Conservation (phyloP, 2,329 filamentous ascomycete genomes). For the Chaetomiaceae sp. region DNA sequence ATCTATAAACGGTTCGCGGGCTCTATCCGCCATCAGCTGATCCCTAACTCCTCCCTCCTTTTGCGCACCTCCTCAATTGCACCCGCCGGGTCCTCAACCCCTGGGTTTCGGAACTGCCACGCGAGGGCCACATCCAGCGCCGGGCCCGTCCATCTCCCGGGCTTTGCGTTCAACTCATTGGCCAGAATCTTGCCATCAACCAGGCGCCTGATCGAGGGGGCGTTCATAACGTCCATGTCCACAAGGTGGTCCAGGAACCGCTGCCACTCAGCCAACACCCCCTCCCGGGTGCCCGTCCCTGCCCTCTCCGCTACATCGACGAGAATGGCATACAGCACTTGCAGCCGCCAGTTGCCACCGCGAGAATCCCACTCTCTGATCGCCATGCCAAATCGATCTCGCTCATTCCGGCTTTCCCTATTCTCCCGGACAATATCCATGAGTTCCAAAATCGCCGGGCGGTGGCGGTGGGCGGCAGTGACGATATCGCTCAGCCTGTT, state of each 20-base stretch:
- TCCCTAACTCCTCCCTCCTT: constrained; percentile 50
- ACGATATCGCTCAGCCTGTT: constrained; percentile 71
- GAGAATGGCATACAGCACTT: constrained; percentile 64
- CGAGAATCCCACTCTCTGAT: constrained; percentile 66
- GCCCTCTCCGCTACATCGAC: constrained; percentile 53
- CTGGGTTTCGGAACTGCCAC: constrained; percentile 84
- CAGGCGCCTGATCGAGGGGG: constrained; percentile 55
- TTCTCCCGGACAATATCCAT: constrained; percentile 51
- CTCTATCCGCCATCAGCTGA: constrained; percentile 23
- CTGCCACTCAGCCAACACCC: constrained; percentile 49
- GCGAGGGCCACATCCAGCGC: constrained; percentile 76
- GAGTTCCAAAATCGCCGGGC: constrained; percentile 56
- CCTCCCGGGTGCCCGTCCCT: constrained; percentile 35
- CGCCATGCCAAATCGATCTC: constrained; percentile 68
- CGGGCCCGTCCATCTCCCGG: constrained; percentile 78
- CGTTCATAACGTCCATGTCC: constrained; percentile 53
- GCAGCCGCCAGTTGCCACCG: constrained; percentile 63
- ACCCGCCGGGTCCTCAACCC: constrained; percentile 52
- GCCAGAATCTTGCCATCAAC: constrained; percentile 73
- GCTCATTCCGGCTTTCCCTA: constrained; percentile 43
- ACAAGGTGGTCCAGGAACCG: constrained; percentile 52
- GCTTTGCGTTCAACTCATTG: constrained; percentile 61
- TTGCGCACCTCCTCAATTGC: constrained; percentile 57
- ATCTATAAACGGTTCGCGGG: background rate
- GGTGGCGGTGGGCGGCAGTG: constrained; percentile 58